phyloP scores from a whole-genome alignment of 2,329 filamentous ascomycete genomes.

The Fusarium abutilonis region DNA sequence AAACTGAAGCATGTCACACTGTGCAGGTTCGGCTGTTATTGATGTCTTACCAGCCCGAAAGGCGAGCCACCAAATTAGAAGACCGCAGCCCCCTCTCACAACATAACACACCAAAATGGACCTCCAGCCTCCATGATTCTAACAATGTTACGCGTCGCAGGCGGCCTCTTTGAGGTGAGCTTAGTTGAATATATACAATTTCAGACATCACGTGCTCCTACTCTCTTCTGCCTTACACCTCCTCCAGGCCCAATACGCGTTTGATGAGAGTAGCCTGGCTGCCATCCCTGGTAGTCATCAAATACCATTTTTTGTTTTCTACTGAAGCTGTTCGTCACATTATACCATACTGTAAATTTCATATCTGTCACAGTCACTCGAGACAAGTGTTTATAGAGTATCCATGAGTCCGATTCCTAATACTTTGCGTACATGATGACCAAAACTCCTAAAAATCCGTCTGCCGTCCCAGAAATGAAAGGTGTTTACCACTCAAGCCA shows the following conservation, averaged over 20 bases:
- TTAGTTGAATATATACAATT: background rate
- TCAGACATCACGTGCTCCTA: background rate
- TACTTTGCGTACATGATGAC: constrained; percentile 31
- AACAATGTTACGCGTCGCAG: constrained; percentile 9
- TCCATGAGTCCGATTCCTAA: constrained; percentile 30
- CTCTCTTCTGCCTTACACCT: background rate
- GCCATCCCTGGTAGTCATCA: background rate
- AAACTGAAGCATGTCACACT: constrained; percentile 10
- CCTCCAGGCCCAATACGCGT: too few relatives aligned
- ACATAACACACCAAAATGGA: constrained; percentile 19
- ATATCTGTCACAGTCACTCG: background rate
- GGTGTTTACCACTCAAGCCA: constrained; percentile 11
- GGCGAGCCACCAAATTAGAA: background rate
- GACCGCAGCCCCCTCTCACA: constrained; percentile 28
- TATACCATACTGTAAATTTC: background rate
- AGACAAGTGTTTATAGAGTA: constrained; percentile 23
- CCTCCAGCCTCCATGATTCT: constrained; percentile 21
- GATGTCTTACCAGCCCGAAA: constrained; percentile 2
- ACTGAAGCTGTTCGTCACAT: background rate
- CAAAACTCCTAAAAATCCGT: constrained; percentile 25
- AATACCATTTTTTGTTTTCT: background rate
- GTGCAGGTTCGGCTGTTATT: constrained; percentile 11
- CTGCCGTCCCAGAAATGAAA: constrained; percentile 18
- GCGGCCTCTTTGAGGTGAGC: constrained; percentile 25
- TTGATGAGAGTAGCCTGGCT: background rate